Base-by-base conservation (phyloP, 768 basidiomycete genomes). In the Harrya chromipes region DNA sequence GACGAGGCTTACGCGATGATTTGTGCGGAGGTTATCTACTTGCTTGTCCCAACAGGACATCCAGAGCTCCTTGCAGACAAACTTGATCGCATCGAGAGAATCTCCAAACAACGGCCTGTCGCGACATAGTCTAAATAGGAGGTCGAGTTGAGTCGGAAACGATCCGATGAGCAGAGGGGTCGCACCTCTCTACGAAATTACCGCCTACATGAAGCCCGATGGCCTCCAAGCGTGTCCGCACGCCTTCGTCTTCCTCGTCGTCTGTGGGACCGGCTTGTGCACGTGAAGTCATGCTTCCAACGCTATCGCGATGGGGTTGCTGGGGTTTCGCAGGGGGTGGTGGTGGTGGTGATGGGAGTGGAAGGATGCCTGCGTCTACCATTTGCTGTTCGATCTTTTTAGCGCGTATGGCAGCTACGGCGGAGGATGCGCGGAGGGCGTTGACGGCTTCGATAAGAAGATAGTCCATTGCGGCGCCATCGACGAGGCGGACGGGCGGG, bases 1-100 rank as follows among this genome's bases (percentile, higher is more conserved):
- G 16, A 35, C 16, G 20, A 14, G 16, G 71, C 82, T 35, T 62
- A 93, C 93, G 42, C 94, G 77, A 67, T 95, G 94, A 65, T 97
- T 97, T 14, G 94, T 97, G 39, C 94, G 81, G 50, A 97, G 71
- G 66, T 97, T 97, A 61, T 97, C 94, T 1, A 97, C 90, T 65
- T 95, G 94, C 64, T 94, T 94, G 45, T 93, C 89, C 85, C 90
- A 97, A 48, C 87, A 87, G 19, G 85, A 82, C 0, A 82, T 74
- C 90, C 94, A 97, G n/a, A 97, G 72, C 49, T 97, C 94, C 63
- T 97, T 97, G 73, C 94, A 97, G 49, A 97, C 78, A 62, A 97
- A 97, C 67, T 97, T 97, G 72, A 97, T 84, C 10, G 81, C 84
- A 53, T 97, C 94, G 7, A 97, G 75, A 1, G 91, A 87, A 63